Base-by-base conservation (phyloP, 805 yeast species). In the Ogataea salicorniae region DNA sequence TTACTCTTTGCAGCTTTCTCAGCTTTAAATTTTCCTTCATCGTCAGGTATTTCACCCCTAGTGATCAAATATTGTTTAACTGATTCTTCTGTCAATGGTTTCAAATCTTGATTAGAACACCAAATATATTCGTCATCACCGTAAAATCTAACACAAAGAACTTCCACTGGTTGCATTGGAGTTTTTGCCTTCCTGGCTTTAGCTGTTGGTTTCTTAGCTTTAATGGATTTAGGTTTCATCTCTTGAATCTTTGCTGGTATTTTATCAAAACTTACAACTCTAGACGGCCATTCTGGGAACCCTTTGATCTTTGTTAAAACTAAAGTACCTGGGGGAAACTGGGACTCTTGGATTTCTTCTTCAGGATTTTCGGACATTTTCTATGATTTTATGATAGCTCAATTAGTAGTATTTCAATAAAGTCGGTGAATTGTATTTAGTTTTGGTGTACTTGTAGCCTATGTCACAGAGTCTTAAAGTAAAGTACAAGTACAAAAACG, bases 231-330 rank as follows among this genome's bases (percentile, higher is more conserved):
- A 15, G 88, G 87, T 48, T 72, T 76, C 50, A 72, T 74, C 16
- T 66, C 62, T 23, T 67, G 53, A 29, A 87, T 77, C 54, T 73
- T 69, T 18, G 69, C 77, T 0, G 95, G 94, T 6, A 87, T 71
- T 7, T 78, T 64, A 16, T 74, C 72, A 49, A 70, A 76, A 1
- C 82, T 83, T 4, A 87, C 75, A 4, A 87, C 81, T 80, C 87
- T 82, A 2, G 91, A 90, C 0, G 96, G 96, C 96, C 96, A 88
- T 38, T 91, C 84, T 2, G 95, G 87, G 61, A 81, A 88, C 8
- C 95, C 95, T 59, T 87, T 88, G 42, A 88, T 81, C 64, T 88
- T 88, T 7, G 94, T 94, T 22, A 88, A 71, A 0, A 88, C 86
- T 5, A 80, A 64, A 26, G 72, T 66, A 4, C 84, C 82, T 2